Percentiles rank a stretch among this genome's conserved stretches.
Evolutionary conservation across 192 early-diverging fungal genomes (phyloP).

Genomic region (Phycomyces nitens): DNA sequence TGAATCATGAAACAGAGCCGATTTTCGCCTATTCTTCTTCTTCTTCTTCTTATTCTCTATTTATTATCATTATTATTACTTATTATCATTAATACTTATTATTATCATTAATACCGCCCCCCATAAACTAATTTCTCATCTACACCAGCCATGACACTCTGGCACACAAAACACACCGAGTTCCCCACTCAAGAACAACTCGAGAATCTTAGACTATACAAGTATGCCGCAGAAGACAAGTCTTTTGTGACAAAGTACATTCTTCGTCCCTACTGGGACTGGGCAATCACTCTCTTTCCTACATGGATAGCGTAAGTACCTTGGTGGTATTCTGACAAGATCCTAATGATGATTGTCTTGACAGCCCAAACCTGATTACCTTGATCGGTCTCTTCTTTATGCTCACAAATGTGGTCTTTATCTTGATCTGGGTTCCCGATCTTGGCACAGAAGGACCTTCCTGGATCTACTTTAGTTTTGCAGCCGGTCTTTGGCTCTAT

Average conservation of each 20-base stretch:
- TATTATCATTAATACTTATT: no score
- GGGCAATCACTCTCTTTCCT: constrained; percentile 80
- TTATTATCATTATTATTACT: no score
- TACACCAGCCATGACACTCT: no score
- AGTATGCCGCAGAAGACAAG: constrained; percentile 83
- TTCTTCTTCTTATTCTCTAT: no score
- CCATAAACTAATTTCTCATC: no score
- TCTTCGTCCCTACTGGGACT: constrained; percentile 82
- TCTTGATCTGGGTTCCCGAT: constrained; percentile 65
- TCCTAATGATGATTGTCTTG: no score
- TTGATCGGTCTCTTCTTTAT: constrained; percentile 76
- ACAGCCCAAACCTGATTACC: constrained; percentile 78
- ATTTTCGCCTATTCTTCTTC: no score
- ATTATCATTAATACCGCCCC: no score
- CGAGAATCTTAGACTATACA: constrained; percentile 73
- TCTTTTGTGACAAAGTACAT: constrained; percentile 68
- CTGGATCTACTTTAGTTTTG: constrained; percentile 73
- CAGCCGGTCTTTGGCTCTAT: constrained; percentile 80
- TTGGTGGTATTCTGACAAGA: no score
- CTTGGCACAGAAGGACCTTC: constrained; percentile 51
- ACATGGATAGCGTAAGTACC: constrained; percentile 70
- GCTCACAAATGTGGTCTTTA: constrained; percentile 63
- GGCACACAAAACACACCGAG: neutral
- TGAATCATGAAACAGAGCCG: no score
- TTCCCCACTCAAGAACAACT: constrained; percentile 14